Conservation (phyloP, 208 protist genomes). For the Wallacemonas sp. region DNA sequence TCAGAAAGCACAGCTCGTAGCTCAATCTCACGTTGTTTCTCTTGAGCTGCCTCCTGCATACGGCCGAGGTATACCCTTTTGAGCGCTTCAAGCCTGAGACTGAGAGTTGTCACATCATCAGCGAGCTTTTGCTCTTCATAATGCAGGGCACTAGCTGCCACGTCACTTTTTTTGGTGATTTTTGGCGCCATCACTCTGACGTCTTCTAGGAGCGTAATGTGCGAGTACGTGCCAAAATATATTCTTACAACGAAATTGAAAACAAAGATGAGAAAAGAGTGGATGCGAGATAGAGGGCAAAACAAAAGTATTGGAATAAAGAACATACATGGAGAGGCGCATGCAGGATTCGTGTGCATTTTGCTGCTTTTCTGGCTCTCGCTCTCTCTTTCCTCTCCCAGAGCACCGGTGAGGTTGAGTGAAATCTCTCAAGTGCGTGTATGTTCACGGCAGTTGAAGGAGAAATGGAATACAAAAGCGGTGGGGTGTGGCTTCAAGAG, state of each 20-base stretch:
- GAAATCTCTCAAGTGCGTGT: too few relatives aligned
- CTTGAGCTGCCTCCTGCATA: slow-evolving; percentile 41
- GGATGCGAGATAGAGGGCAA: slow-evolving; percentile 11
- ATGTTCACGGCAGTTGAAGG: too few relatives aligned
- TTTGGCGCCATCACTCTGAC: slow-evolving; percentile 21
- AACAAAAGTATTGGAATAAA: background rate
- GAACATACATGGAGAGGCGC: too few relatives aligned
- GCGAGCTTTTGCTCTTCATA: slow-evolving; percentile 70
- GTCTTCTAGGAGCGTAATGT: background rate
- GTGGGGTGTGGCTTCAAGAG: too few relatives aligned
- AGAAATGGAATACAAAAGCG: too few relatives aligned
- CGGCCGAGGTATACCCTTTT: slow-evolving; percentile 56
- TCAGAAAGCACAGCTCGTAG: slow-evolving; percentile 27
- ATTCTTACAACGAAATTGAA: background rate
- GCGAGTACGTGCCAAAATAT: background rate
- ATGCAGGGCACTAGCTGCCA: slow-evolving; percentile 26
- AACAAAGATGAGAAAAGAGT: slow-evolving; percentile 1
- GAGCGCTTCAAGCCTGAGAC: slow-evolving; percentile 57
- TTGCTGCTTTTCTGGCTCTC: too few relatives aligned
- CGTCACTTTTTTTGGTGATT: slow-evolving; percentile 23
- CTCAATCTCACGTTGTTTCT: slow-evolving; percentile 41
- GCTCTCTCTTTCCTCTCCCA: too few relatives aligned
- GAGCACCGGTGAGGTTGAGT: too few relatives aligned
- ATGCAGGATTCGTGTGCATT: too few relatives aligned
- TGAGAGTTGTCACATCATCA: slow-evolving; percentile 55